Conservation (phyloP, 805 yeast genomes). For the Ogataea philodendri region DNA sequence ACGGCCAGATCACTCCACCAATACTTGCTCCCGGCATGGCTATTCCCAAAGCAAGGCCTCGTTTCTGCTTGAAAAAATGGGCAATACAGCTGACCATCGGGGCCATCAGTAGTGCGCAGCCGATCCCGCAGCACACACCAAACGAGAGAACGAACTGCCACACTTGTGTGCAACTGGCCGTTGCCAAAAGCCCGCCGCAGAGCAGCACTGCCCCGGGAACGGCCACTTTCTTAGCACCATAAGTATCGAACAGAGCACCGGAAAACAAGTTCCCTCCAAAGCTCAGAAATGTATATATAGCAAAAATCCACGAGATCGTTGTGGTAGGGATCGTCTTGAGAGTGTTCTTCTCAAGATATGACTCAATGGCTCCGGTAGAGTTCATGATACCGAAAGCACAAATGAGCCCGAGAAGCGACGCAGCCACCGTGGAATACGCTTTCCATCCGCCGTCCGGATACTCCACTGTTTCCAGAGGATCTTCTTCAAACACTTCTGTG, state of each 20-base stretch:
- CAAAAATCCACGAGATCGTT: slow-evolving; percentile 69
- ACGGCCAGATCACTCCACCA: slow-evolving; percentile 57
- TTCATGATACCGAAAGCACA: slow-evolving; percentile 65
- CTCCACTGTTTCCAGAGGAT: slow-evolving; percentile 9
- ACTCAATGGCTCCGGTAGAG: slow-evolving; percentile 64
- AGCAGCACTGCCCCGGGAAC: slow-evolving; percentile 37
- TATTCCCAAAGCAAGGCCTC: slow-evolving; percentile 61
- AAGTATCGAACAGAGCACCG: slow-evolving; percentile 46
- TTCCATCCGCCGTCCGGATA: slow-evolving; percentile 62
- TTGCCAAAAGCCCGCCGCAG: slow-evolving; percentile 41
- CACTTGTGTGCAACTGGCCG: slow-evolving; percentile 42
- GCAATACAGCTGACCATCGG: slow-evolving; percentile 49
- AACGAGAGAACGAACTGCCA: slow-evolving; percentile 54
- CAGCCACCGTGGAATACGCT: slow-evolving; percentile 45
- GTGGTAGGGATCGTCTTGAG: slow-evolving; percentile 44
- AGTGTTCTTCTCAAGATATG: slow-evolving; percentile 55
- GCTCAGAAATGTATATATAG: slow-evolving; percentile 45
- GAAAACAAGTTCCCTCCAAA: slow-evolving; percentile 42
- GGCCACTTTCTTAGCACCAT: slow-evolving; percentile 41
- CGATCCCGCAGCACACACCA: slow-evolving; percentile 45
- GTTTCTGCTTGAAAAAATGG: slow-evolving; percentile 57
- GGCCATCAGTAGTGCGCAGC: slow-evolving; percentile 44
- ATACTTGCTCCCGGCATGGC: slow-evolving; percentile 60
- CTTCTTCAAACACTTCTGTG: background rate
- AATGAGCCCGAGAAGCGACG: slow-evolving; percentile 56